Evolutionary conservation across 129 eudicot species (phyloP), one percentile per base, ranked within the genome.

Genomic region (Mikania micrantha): DNA sequence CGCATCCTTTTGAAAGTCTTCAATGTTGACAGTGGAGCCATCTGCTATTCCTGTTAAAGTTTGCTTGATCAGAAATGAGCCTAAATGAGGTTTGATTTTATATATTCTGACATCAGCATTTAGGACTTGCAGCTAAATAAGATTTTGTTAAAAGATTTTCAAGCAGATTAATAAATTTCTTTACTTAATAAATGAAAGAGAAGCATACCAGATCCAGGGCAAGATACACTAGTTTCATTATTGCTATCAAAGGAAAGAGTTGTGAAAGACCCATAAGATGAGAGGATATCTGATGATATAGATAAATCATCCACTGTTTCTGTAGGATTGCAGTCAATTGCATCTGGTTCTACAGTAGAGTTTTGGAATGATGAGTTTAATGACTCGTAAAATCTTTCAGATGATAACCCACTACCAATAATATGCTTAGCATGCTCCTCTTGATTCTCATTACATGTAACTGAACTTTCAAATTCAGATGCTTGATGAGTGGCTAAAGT

Each of bases 181-280:
- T 60, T 71, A n/a, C n/a, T 39, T 42, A 20, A 17, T 16, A 25
- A 1, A 27, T 44, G 34, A 61, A 31, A 59, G 31, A 49, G 64
- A 16, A 52, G 64, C 75, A 60, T 84, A 84, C 85, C 89, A 67
- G 35, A 65, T 67, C 61, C 76, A 27, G 53, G 24, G 39, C 70
- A 36, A 77, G 74, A 65, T 31, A 13, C 20, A 32, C 38, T 50
- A 25, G 13, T 62, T 31, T 66, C 67, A 69, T 74, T 61, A 72
- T 67, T 71, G 50, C 44, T 67, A 25, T 32, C 71, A 72, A 11
- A 24, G 22, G 13, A 57, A 45, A 41, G 10, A 41, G 13, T 38
- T 40, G 64, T 34, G 65, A 32, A 70, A 5, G 79, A 77, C 11
- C 34, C 75, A 44, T 69, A 52, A 7, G 69, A 35, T 25, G 66